Percentiles rank a stretch among this genome's conserved stretches.
phyloP scores from a whole-genome alignment of 2,329 filamentous ascomycete species.

The Leptographium wingfieldii region DNA sequence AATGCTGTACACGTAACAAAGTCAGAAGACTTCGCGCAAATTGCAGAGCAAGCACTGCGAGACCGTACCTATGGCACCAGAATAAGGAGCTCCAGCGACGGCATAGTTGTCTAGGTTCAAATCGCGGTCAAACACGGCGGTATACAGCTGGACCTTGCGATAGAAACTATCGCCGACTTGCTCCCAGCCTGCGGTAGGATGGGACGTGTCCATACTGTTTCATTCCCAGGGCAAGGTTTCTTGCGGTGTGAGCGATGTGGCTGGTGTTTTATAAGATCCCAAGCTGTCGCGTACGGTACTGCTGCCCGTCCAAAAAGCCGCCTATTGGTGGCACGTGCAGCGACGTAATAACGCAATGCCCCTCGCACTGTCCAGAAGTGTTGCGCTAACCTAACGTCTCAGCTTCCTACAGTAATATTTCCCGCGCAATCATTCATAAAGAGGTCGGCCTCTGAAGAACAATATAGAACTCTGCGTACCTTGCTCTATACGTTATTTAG shows the following conservation, averaged over 20 bases:
- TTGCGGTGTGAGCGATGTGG: neutral
- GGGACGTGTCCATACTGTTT: conserved; percentile 39
- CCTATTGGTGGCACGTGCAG: neutral
- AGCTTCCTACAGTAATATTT: too few relatives aligned
- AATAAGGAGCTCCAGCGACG: conserved; percentile 82
- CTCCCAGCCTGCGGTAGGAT: conserved; percentile 84
- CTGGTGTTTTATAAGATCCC: neutral
- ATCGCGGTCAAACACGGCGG: conserved; percentile 82
- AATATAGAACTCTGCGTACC: neutral
- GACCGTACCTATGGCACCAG: conserved; percentile 73
- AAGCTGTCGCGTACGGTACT: neutral
- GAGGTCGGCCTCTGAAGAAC: neutral
- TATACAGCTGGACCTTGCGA: conserved; percentile 87
- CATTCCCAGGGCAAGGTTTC: conserved; percentile 6
- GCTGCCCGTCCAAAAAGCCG: neutral
- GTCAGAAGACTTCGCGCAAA: neutral
- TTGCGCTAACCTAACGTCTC: too few relatives aligned
- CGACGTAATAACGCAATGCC: neutral
- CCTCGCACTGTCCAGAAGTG: neutral
- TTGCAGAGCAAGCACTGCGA: neutral
- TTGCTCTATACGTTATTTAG: neutral
- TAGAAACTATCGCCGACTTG: conserved; percentile 88
- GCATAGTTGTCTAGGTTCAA: conserved; percentile 92
- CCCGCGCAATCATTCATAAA: too few relatives aligned
- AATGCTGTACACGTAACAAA: conserved; percentile 46